A percentile compares a stretch with the other conserved stretches of the same genome.
Conservation (phyloP, 2,329 filamentous ascomycete species). For the Diaporthe ampelina region DNA sequence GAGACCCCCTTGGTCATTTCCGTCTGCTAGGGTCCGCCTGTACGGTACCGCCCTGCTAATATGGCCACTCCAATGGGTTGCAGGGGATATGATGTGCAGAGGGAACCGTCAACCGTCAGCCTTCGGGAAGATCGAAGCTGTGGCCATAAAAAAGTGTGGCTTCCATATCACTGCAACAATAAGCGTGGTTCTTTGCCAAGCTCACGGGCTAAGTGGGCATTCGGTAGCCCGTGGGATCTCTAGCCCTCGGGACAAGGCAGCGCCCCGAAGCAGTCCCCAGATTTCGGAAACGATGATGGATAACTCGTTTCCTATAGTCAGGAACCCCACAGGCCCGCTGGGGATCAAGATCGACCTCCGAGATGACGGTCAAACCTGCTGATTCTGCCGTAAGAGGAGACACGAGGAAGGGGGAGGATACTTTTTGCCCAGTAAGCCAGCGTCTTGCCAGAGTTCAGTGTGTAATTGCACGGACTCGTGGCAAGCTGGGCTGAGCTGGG, state of each 20-base stretch:
- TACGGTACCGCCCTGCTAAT: background rate
- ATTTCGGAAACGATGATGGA: conserved; percentile 33
- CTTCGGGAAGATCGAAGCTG: conserved; percentile 11
- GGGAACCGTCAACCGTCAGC: background rate
- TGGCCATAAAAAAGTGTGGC: background rate
- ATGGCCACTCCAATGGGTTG: background rate
- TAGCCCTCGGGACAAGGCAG: conserved; percentile 15
- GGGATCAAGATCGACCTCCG: background rate
- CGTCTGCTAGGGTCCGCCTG: conserved; percentile 23
- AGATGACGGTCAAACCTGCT: conserved; percentile 25
- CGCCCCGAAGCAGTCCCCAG: conserved; percentile 29
- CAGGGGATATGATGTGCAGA: conserved; percentile 32
- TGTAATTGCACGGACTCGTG: conserved; percentile 29
- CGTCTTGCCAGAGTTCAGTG: conserved; percentile 10
- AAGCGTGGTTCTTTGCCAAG: conserved; percentile 10
- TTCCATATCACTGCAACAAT: background rate
- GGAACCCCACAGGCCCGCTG: conserved; percentile 9
- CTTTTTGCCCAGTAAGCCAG: conserved; percentile 9
- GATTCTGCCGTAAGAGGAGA: background rate
- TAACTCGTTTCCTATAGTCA: background rate
- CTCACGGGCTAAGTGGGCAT: conserved; percentile 9
- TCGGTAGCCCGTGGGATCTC: conserved; percentile 4
- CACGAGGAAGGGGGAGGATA: conserved; percentile 20
- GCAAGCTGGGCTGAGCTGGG: conserved; percentile 27
- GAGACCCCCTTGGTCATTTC: conserved; percentile 21